Percentiles rank a stretch among this genome's conserved stretches.
Evolutionary conservation across 2,329 filamentous ascomycete species (phyloP).

Genomic region (Sclerotinia sclerotiorum): DNA sequence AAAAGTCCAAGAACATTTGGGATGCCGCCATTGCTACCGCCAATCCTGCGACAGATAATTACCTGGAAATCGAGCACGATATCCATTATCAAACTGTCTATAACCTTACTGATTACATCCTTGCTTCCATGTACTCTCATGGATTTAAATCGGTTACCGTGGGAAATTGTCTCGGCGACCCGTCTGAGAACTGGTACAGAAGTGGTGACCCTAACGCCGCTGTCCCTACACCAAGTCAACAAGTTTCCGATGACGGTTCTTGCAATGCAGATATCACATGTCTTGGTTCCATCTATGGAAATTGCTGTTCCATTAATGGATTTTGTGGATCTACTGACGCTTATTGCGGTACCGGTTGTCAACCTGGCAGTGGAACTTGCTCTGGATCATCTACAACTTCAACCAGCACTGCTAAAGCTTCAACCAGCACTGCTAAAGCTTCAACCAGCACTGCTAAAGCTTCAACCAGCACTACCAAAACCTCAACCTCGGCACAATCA

Average conservation of each 20-base stretch:
- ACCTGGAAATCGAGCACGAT: slow-evolving; percentile 52
- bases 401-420: neutral
- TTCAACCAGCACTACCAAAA: neutral
- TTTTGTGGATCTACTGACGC: slow-evolving; percentile 26
- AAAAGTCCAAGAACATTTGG: slow-evolving; percentile 49
- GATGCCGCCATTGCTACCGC: slow-evolving; percentile 29
- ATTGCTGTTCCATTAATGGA: slow-evolving; percentile 28
- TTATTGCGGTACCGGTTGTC: slow-evolving; percentile 29
- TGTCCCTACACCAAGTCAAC: slow-evolving; percentile 8
- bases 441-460: neutral
- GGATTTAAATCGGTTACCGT: slow-evolving; percentile 47
- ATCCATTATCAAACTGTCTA: slow-evolving; percentile 43
- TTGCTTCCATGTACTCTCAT: slow-evolving; percentile 40
- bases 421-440: neutral
- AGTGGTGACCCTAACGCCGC: slow-evolving; percentile 24
- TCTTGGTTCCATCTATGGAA: slow-evolving; percentile 26
- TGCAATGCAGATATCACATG: slow-evolving; percentile 26
- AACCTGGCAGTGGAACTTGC: slow-evolving; percentile 22
- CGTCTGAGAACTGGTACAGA: slow-evolving; percentile 47
- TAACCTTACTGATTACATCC: slow-evolving; percentile 42
- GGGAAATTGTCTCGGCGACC: slow-evolving; percentile 49
- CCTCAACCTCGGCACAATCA: slow-evolving; percentile 17
- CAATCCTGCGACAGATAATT: slow-evolving; percentile 37
- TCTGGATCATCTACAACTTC: slow-evolving; percentile 7
- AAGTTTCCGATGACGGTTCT: slow-evolving; percentile 27